Base-by-base conservation (phyloP, 2,329 filamentous ascomycete genomes). In the Atkinsonella hypoxylon region DNA sequence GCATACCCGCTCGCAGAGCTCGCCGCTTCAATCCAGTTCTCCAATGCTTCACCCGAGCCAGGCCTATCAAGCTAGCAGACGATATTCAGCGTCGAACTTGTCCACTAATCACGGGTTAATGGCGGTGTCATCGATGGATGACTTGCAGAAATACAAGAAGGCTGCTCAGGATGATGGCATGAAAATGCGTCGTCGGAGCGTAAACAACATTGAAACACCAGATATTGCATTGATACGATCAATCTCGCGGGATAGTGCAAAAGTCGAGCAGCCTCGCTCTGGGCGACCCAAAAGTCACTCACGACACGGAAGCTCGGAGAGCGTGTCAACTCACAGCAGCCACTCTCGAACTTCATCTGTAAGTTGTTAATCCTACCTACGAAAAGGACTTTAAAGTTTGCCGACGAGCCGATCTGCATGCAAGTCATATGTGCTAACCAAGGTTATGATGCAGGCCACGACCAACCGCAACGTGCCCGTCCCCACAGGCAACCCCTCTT, bases 161-260 rank as follows among this genome's bases (percentile, higher is more conserved):
- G 65, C 73, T 26, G 64, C 70, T n/a, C 67, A 78, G 17, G 88
- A 91, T 30, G 76, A 85, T 36, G 78, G 82, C 10, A 89, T 85
- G 67, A 78, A 87, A 62, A 85, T 89, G 67, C 78, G 89, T 59
- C 81, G 89, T 62, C 82, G 89, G 57, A 96, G 89, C 68, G 79
- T 94, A 70, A 87, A 87, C 57, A 84, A 81, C 17, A 67, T 77
- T 53, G 75, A 79, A 22, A 55, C 56, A 18, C 48, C 55, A 26
- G 60, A 66, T 22, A 49, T 56, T 15, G 48, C 54, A 13, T 57
- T 59, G 36, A 45, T 55, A 31, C 49, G 47, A 20, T 45, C 38
- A 17, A 39, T 51, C 17, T 56, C 59, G 32, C 56, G 58, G 32
- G 62, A 62, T 43, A 50, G 49, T 52, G 41, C 36, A 12, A 49